Percentiles rank a stretch among this genome's conserved stretches.
Conservation (phyloP, 2,329 filamentous ascomycete species). For the Didymella glomerata region DNA sequence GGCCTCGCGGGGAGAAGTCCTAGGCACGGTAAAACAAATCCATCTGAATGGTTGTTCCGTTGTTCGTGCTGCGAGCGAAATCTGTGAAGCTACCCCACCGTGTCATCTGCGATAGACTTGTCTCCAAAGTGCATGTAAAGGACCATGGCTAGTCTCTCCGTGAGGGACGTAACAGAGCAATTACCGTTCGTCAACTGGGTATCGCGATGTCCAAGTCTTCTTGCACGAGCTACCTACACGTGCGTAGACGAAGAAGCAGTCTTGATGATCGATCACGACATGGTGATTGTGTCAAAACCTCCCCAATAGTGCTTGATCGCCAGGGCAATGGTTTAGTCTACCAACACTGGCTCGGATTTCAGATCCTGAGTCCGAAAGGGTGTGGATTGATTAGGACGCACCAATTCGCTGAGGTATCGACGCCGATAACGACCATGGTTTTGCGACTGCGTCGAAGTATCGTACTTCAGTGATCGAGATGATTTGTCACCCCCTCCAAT, state of each 20-base stretch:
- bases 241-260: constrained; percentile 2
- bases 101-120: constrained; percentile 10
- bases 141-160: background rate
- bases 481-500: constrained; percentile 12
- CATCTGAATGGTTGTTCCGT: constrained; percentile 16
- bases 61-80: constrained; percentile 1
- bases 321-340: background rate
- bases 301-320: constrained; percentile 5
- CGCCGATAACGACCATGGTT: background rate
- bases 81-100: constrained; percentile 8
- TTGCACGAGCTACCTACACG: background rate
- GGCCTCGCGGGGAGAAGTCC: background rate
- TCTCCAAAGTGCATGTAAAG: constrained; percentile 1
- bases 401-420: background rate
- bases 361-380: background rate
- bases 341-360: background rate
- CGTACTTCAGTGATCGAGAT: background rate
- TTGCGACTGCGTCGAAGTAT: constrained; percentile 1
- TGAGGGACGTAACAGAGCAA: constrained; percentile 2
- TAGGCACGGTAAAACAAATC: constrained; percentile 13
- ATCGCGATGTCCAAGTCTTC: background rate
- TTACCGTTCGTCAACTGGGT: background rate
- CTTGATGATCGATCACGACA: background rate
- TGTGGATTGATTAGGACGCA: background rate
- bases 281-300: constrained; percentile 1